A percentile compares a stretch with the other conserved stretches of the same genome.
phyloP scores from a whole-genome alignment of 345 rosid genomes.

The Gynandropsis gynandra region DNA sequence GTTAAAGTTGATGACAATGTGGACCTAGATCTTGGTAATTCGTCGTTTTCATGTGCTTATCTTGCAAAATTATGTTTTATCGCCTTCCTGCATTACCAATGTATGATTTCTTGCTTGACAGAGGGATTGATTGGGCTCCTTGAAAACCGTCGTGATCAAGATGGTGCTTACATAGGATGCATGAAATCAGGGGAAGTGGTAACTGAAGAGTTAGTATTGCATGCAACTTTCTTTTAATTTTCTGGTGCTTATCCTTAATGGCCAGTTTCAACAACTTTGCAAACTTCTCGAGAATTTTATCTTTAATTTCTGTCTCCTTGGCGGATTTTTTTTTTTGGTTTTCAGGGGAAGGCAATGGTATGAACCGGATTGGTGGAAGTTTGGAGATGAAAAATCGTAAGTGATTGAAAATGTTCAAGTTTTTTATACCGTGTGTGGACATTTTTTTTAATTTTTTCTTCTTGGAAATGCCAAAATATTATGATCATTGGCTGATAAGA shows the following conservation, averaged over 20 bases:
- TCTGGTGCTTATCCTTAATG: background rate
- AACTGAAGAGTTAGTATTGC: slow-evolving; percentile 50
- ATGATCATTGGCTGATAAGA: too few relatives aligned
- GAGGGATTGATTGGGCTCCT: slow-evolving; percentile 79
- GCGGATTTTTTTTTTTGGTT: slow-evolving; percentile 23
- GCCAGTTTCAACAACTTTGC: background rate
- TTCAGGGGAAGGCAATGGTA: slow-evolving; percentile 86
- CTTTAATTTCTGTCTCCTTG: slow-evolving; percentile 6
- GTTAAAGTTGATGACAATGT: slow-evolving; percentile 80
- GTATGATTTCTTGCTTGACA: slow-evolving; percentile 25
- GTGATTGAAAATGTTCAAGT: slow-evolving; percentile 23
- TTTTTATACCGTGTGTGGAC: too few relatives aligned
- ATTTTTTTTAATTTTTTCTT: too few relatives aligned
- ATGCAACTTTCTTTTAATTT: slow-evolving; percentile 10
- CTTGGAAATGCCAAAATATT: too few relatives aligned
- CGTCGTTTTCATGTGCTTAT: slow-evolving; percentile 16
- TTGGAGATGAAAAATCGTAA: slow-evolving; percentile 92
- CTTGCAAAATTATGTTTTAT: slow-evolving; percentile 14
- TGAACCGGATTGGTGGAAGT: slow-evolving; percentile 99
- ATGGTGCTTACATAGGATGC: slow-evolving; percentile 79
- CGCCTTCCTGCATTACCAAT: background rate
- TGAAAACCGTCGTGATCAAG: slow-evolving; percentile 60
- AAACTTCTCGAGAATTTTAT: background rate
- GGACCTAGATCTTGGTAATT: slow-evolving; percentile 73
- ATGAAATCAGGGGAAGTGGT: slow-evolving; percentile 97